Conservation (phyloP, 352 stramenopile species). For the Aphanomyces euteiches region DNA sequence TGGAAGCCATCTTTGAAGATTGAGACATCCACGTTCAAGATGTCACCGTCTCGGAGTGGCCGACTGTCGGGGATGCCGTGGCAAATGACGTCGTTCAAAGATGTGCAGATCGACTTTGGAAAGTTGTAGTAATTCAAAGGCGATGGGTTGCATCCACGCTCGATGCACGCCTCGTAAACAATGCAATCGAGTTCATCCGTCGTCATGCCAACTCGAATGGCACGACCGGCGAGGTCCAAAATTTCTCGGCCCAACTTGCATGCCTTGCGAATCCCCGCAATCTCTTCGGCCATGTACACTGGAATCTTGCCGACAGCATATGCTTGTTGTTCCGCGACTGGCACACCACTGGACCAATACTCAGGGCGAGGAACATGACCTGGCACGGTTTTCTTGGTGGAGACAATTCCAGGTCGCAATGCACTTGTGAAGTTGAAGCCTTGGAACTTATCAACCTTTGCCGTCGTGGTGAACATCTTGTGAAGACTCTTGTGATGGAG, state of each 20-base stretch:
- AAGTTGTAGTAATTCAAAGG: slow-evolving; percentile 98
- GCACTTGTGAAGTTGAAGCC: slow-evolving; percentile 79
- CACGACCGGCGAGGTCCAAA: slow-evolving; percentile 90
- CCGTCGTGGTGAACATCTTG: slow-evolving; percentile 89
- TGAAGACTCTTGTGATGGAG: slow-evolving; percentile 94
- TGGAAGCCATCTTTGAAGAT: slow-evolving; percentile 98
- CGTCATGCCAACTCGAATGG: slow-evolving; percentile 88
- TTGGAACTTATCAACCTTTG: slow-evolving; percentile 50
- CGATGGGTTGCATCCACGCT: slow-evolving; percentile 94
- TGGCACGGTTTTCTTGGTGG: slow-evolving; percentile 66
- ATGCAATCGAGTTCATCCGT: slow-evolving; percentile 97
- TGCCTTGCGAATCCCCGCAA: slow-evolving; percentile 89
- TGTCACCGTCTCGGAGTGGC: slow-evolving; percentile 93
- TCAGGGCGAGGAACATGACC: slow-evolving; percentile 80
- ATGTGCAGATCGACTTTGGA: slow-evolving; percentile 88
- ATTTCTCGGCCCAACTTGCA: slow-evolving; percentile 90
- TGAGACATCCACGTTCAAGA: slow-evolving; percentile 98
- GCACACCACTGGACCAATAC: slow-evolving; percentile 85
- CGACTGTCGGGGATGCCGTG: slow-evolving; percentile 97
- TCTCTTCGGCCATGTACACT: slow-evolving; percentile 91
- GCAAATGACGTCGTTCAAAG: slow-evolving; percentile 96
- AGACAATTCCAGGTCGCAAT: slow-evolving; percentile 79
- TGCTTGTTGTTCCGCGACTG: slow-evolving; percentile 58
- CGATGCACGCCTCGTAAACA: slow-evolving; percentile 91
- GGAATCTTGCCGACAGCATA: slow-evolving; percentile 72